These are phyloP conservation scores for Cryptococcus depauperatus DNA, from an alignment of 1,284 basidiomycete species.

Conservation along the genomic window DNA sequence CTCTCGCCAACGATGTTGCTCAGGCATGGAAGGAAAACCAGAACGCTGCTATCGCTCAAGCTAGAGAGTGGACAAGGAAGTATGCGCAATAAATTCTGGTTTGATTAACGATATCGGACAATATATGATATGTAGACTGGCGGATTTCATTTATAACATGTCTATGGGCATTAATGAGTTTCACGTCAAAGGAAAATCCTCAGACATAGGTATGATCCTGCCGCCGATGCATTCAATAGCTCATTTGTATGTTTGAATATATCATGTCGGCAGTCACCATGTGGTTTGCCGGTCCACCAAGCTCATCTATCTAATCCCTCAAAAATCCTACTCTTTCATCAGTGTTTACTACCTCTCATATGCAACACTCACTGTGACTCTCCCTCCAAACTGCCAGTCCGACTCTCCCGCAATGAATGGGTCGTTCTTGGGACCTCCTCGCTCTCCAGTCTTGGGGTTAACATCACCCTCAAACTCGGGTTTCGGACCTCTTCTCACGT, in stretches of 20 bases:
- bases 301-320: not conserved
- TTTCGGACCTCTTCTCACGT: conserved; percentile 46
- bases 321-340: conserved; percentile 8
- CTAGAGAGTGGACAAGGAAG: conserved; percentile 83
- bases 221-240: too few relatives aligned
- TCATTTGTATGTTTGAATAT: too few relatives aligned
- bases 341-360: too few relatives aligned
- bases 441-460: conserved; percentile 52
- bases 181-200: not conserved
- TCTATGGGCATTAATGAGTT: not conserved
- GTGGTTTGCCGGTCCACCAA: too few relatives aligned
- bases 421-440: conserved; percentile 53
- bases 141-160: not conserved
- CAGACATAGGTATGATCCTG: too few relatives aligned
- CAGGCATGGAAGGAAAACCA: conserved; percentile 99
- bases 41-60: conserved; percentile 78
- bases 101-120: not conserved
- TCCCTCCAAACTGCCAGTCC: conserved; percentile 45
- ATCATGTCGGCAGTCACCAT: too few relatives aligned
- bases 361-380: conserved; percentile 42
- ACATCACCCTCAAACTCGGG: conserved; percentile 51
- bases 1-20: conserved; percentile 81
- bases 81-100: conserved; percentile 55
- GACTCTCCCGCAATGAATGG: conserved; percentile 45
- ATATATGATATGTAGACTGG: not conserved